Percentiles rank a stretch among this genome's conserved stretches.
Evolutionary conservation across 768 basidiomycete species (phyloP).

Genomic region (Brasilioporus rufonigricans): DNA sequence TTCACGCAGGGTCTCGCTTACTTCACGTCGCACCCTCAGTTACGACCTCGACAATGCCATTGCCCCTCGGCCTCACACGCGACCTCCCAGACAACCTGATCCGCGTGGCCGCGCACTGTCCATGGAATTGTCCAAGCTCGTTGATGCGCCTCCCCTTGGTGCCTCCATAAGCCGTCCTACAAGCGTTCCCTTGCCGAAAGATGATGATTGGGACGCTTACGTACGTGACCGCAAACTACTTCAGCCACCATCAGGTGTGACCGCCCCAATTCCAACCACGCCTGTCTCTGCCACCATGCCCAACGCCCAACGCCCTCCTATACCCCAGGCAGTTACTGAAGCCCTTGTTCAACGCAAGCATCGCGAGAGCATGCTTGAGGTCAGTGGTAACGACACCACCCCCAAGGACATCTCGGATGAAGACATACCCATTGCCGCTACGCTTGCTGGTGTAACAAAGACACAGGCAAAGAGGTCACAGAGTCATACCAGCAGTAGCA

Average conservation of each 20-base stretch:
- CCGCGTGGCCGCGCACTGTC: conserved; percentile 70
- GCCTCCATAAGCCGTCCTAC: conserved; percentile 65
- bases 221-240: conserved; percentile 81
- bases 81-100: conserved; percentile 66
- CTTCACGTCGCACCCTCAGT: conserved; percentile 67
- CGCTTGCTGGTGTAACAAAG: conserved; percentile 11
- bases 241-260: conserved; percentile 78
- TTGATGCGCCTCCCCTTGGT: conserved; percentile 43
- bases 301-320: conserved; percentile 43
- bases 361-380: conserved; percentile 65
- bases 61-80: conserved; percentile 54
- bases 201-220: conserved; percentile 86
- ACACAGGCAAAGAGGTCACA: conserved; percentile 21
- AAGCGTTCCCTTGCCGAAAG: conserved; percentile 60
- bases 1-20: conserved; percentile 62
- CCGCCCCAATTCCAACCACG: conserved; percentile 73
- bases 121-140: conserved; percentile 59
- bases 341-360: conserved; percentile 69
- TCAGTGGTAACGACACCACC: conserved; percentile 31
- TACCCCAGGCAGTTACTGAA: conserved; percentile 72
- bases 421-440: conserved; percentile 32
- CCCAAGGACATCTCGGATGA: conserved; percentile 36
- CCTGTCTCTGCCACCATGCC: conserved; percentile 37
- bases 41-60: conserved; percentile 59
- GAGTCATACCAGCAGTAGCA: conserved; percentile 15